Conservation (phyloP, 441 rosid species). For the Breynia disticha region DNA sequence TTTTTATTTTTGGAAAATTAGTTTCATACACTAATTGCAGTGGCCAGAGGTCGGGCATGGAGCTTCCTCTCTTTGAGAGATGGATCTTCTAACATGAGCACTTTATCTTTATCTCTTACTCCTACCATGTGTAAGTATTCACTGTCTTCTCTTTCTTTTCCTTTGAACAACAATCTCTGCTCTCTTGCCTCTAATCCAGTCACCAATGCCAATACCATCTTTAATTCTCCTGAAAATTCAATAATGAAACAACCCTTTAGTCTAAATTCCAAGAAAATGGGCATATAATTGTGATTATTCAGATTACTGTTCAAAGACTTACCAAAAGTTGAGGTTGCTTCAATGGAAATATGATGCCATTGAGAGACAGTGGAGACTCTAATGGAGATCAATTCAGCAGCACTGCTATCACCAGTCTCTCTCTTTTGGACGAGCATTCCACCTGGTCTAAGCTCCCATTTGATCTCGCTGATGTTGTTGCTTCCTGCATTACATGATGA, state of each 20-base stretch:
- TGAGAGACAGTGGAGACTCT: slow-evolving; percentile 63
- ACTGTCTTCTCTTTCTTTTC: slow-evolving; percentile 68
- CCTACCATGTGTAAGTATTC: slow-evolving; percentile 92
- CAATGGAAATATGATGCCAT: slow-evolving; percentile 59
- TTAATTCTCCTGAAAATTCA: slow-evolving; percentile 48
- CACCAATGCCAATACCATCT: slow-evolving; percentile 54
- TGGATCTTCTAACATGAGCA: slow-evolving; percentile 73
- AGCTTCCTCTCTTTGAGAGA: slow-evolving; percentile 71
- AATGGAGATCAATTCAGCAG: slow-evolving; percentile 42
- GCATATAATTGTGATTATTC: too few species aligned
- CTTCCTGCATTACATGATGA: slow-evolving; percentile 15
- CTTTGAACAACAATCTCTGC: slow-evolving; percentile 73
- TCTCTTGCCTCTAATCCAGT: slow-evolving; percentile 63
- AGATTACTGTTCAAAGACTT: slow-evolving; percentile 5
- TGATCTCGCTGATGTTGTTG: slow-evolving; percentile 39
- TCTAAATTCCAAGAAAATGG: too few species aligned
- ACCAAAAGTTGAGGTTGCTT: slow-evolving; percentile 84
- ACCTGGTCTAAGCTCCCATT: slow-evolving; percentile 91
- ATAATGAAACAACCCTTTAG: too few species aligned
- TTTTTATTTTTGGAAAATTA: not conserved
- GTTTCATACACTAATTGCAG: slow-evolving; percentile 42
- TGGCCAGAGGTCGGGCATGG: slow-evolving; percentile 27
- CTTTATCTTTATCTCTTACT: slow-evolving; percentile 71
- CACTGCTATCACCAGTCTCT: slow-evolving; percentile 26
- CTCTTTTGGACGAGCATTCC: slow-evolving; percentile 96